Percentiles rank a stretch among this genome's conserved stretches.
Evolutionary conservation across 164 flowering plant genomes (phyloP).

Genomic region (Tinospora cordifolia): DNA sequence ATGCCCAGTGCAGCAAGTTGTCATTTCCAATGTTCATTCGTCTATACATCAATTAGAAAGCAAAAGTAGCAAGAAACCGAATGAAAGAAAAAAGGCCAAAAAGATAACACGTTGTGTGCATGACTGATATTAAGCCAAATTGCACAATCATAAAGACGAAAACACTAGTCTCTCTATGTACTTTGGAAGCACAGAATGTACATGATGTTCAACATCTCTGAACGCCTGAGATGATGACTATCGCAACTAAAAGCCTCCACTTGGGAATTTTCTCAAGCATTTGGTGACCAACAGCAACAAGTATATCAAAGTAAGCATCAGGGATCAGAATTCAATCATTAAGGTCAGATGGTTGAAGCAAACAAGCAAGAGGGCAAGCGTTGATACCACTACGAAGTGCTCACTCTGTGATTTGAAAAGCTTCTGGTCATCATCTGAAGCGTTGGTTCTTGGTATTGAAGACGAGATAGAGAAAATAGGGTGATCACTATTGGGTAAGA

Average conservation of each 20-base stretch:
- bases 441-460: constrained; percentile 13
- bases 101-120: no score
- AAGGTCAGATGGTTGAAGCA: not conserved
- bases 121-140: no score
- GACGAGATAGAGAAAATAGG: constrained; percentile 25
- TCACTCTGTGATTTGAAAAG: constrained; percentile 11
- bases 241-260: constrained; percentile 1
- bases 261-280: constrained; percentile 10
- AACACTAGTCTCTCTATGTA: no score
- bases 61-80: no score
- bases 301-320: not conserved
- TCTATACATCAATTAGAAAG: no score
- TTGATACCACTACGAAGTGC: not conserved
- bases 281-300: constrained; percentile 3
- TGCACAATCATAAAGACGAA: no score
- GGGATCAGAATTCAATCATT: not conserved
- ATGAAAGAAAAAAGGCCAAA: no score
- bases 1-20: no score
- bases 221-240: no score
- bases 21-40: no score
- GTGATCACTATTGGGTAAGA: constrained; percentile 4
- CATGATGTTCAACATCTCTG: no score
- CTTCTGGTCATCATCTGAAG: not conserved
- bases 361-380: not conserved
- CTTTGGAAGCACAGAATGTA: no score